Base-by-base conservation (phyloP, 1,139 yeast species). In the Hansenula anomala region DNA sequence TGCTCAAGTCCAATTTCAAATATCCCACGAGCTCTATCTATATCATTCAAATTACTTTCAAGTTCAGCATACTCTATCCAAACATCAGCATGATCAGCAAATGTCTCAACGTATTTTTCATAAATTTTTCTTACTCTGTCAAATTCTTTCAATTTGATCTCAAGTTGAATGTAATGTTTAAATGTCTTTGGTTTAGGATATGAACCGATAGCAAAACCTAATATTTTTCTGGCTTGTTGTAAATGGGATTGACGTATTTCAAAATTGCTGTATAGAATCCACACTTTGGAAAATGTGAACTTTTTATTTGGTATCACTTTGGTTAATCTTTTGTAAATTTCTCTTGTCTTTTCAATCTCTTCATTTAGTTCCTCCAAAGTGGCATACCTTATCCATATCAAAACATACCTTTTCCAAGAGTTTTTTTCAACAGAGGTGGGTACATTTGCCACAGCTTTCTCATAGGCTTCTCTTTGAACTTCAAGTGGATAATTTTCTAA, bases 61-160 rank as follows among this genome's bases (percentile, higher is more conserved):
- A 89, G 71, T 8, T 72, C 73, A 6, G 89, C 79, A 60, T 78
- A 88, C 12, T 71, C 70, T 6, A 73, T 45, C 82, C 88, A 78
- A 2, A 69, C 63, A 3, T 63, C 51, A 0, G 67, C 56, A 26
- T 62, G 51, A 4, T 59, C 45, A 1, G 88, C 71, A 45, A 72
- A 70, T 12, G 64, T 56, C 47, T 82, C 86, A 20, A 90, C 49
- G 66, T 77, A 76, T 51, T 77, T 80, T 47, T 83, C 86, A 54
- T 78, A 89, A 8, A 92, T 55, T 51, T 64, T 75, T 29, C 97
- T 67, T 11, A 85, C 89, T 30, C 97, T 64, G 45, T 83, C 95
- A 70, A 83, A 82, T 51, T 85, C 89, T 24, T 83, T 84, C 35
- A 86, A 54, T 36, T 63, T 63, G 27, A 63, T 55, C 43, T 72